Evolutionary conservation across 2,329 filamentous ascomycete species (phyloP).

Genomic region (Plenodomus lindquistii): DNA sequence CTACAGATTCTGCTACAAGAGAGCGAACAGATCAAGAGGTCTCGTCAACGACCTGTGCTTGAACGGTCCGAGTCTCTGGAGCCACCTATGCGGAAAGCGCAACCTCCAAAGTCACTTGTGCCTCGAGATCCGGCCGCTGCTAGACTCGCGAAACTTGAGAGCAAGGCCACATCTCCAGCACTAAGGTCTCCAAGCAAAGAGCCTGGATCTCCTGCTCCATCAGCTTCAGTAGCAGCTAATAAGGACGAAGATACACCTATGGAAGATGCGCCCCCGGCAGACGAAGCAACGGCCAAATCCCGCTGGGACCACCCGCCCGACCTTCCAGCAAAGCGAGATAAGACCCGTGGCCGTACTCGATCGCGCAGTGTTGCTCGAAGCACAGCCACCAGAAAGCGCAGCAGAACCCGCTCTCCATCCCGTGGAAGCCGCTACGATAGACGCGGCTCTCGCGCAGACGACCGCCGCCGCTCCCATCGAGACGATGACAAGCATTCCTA

Average conservation of each 20-base stretch:
- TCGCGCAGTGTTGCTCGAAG: constrained; percentile 36
- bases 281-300: constrained; percentile 19
- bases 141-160: constrained; percentile 35
- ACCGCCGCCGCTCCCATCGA: constrained; percentile 28
- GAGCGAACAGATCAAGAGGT: constrained; percentile 44
- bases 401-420: constrained; percentile 35
- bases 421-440: constrained; percentile 38
- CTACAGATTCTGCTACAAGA: constrained; percentile 42
- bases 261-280: constrained; percentile 28
- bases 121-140: constrained; percentile 38
- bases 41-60: constrained; percentile 40
- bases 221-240: constrained; percentile 14
- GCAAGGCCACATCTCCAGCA: constrained; percentile 29
- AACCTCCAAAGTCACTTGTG: constrained; percentile 40
- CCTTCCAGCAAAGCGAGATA: constrained; percentile 23
- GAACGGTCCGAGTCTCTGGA: constrained; percentile 46
- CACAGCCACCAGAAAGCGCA: constrained; percentile 29
- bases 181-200: constrained; percentile 30
- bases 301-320: constrained; percentile 34
- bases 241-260: constrained; percentile 32
- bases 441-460: constrained; percentile 26
- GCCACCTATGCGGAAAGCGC: constrained; percentile 43
- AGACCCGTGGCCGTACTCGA: constrained; percentile 31
- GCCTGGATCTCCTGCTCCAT: constrained; percentile 7
- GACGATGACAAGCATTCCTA: constrained; percentile 34